Evolutionary conservation across 331 rosid genomes (phyloP), one percentile per base, ranked within the genome.

Genomic region (Dryas integrifolia): DNA sequence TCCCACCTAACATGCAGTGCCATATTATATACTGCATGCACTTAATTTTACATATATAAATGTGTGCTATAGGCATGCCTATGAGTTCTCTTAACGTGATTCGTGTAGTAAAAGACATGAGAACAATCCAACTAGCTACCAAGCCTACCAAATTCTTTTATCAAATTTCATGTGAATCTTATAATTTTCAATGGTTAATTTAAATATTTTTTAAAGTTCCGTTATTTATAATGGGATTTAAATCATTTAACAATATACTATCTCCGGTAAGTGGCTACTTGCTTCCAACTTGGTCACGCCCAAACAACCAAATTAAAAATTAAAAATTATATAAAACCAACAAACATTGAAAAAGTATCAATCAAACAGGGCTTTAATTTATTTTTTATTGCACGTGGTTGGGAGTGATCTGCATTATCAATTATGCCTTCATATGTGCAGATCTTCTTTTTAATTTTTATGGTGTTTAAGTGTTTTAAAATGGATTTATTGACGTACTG

Each of bases 1-100:
- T 52, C 9, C 70, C 68, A 77, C 76, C 74, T 52, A 53, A 51
- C 72, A 11, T 15, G 41, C 61, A 47, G 46, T 63, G 50, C 48
- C 50, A n/a, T 35, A 4, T 18, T 39, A 3, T 38, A 39, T 39
- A 24, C 5, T 5, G 52, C 24, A 21, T 8, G 26, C 30, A n/a
- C 48, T 64, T 75, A 16, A 70, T 56, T 9, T 18, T 46, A 9
- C 16, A n/a, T 50, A 51, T 6, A 41, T 39, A 30, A 30, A 30
- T 30, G 35, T 30, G 35, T 16, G n/a, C 47, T 56, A 30, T 30
- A 7, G 15, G 1, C 38, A 24, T 57, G 21, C 47, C 16, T 2
- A 30, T 26, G 8, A 24, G 9, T 66, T 58, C 2, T 30, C 50
- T 60, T 13, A 61, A 48, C 11, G 45, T 51, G 77, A 78, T 50